A percentile compares a stretch with the other conserved stretches of the same genome.
phyloP scores from a whole-genome alignment of 2,329 filamentous ascomycete genomes.

The Aspergillus brunneoviolaceus region DNA sequence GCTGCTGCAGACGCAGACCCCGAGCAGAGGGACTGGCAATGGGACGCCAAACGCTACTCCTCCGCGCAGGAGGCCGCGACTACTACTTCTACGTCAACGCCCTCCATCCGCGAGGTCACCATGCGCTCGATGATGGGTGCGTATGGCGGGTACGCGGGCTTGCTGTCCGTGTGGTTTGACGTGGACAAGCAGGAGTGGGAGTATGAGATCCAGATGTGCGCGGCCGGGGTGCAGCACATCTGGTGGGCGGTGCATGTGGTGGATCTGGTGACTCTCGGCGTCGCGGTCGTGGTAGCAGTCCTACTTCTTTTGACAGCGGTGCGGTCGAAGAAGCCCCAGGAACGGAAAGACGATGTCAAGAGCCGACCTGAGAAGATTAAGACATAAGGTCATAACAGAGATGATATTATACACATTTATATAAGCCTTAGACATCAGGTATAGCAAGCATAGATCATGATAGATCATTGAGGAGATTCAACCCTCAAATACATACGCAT shows the following conservation, averaged over 20 bases:
- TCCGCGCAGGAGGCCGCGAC: neutral
- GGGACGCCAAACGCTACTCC: conserved; percentile 37
- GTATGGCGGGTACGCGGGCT: conserved; percentile 85
- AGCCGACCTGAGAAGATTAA: neutral
- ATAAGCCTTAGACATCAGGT: no score
- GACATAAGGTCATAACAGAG: neutral
- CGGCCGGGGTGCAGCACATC: conserved; percentile 79
- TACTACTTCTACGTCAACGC: conserved; percentile 7
- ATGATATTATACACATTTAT: no score
- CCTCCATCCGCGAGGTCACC: conserved; percentile 77
- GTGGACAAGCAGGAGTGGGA: conserved; percentile 68
- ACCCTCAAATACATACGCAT: no score
- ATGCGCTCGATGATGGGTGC: conserved; percentile 98
- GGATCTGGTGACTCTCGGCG: conserved; percentile 54
- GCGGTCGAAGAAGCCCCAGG: neutral
- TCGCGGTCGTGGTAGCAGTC: conserved; percentile 1
- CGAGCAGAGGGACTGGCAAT: conserved; percentile 26
- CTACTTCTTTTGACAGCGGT: neutral
- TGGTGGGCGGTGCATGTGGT: conserved; percentile 91
- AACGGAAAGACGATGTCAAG: no score
- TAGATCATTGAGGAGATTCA: no score
- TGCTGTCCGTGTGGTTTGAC: conserved; percentile 90
- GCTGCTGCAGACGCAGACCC: neutral
- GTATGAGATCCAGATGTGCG: conserved; percentile 76
- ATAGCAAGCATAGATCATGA: no score